Base-by-base conservation (phyloP, 371 early-diverging fungal species). In the Syncephalastrum sp. region DNA sequence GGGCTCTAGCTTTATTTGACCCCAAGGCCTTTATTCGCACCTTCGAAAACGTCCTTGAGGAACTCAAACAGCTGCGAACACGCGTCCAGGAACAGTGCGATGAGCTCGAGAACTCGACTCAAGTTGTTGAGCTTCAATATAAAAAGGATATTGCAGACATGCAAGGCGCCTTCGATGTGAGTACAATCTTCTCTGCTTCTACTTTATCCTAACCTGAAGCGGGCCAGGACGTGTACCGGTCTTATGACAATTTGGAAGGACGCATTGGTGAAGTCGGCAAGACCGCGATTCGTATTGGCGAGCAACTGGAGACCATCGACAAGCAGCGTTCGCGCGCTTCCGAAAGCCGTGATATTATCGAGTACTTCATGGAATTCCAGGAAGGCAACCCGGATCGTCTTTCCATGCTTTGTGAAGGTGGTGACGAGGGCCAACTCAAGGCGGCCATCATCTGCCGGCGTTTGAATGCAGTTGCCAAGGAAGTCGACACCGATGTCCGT, bases 251-350 rank as follows among this genome's bases (percentile, higher is more conserved):
- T 42, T 75, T 98, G 38, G 97, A 98, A 68, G 74, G 81, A 19
- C 85, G 94, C 54, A 88, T 97, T 33, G 86, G 87, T 52, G 92
- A 95, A 60, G 95, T 98, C 10, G 94, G 97, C 61, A 92, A 91
- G 65, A 95, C 95, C 10, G 95, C 97, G n/a, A 88, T 97, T 41
- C 85, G 94, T 48, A 94, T 97, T 53, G 97, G 97, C 75, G 97
- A 97, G 67, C 97, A 96, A 67, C 81, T 98, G 21, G 98, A 98
- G 59, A 92, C 91, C 0, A 88, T 96, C 21, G 95, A 95, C 66
- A 92, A 90, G 63, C 95, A 97, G 60, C 73, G 93, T 53, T 84
- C 87, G 47, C 82, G 93, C 13, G 94, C 96, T 0, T 81, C 87
- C 4, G 92, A 96, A 50, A 91, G 94, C 47, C 83, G 90, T 53